Evolutionary conservation across 2,329 filamentous ascomycete species (phyloP).

Genomic region (Paramyrothecium sp.): DNA sequence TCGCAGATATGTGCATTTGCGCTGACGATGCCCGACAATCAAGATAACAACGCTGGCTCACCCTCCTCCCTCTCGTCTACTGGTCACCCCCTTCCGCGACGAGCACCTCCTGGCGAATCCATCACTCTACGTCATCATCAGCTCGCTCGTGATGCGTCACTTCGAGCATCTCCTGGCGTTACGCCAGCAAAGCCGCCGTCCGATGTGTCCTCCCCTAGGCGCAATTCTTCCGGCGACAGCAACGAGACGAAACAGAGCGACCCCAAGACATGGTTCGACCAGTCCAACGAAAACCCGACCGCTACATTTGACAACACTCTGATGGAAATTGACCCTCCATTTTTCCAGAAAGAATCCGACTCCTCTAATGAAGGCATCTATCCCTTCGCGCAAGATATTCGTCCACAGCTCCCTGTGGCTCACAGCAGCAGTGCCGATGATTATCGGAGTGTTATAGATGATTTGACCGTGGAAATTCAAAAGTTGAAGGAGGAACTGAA

Average conservation of each 20-base stretch:
- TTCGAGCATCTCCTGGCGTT: slow-evolving; percentile 23
- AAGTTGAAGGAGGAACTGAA: slow-evolving; percentile 71
- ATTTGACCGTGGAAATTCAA: slow-evolving; percentile 82
- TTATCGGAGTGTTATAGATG: slow-evolving; percentile 81
- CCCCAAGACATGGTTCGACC: slow-evolving; percentile 53
- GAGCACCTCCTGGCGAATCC: slow-evolving; percentile 43
- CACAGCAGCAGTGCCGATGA: slow-evolving; percentile 68
- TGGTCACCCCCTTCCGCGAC: slow-evolving; percentile 42
- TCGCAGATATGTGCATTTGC: background rate
- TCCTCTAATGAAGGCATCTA: slow-evolving; percentile 47
- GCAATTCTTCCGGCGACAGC: slow-evolving; percentile 49
- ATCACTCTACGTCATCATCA: slow-evolving; percentile 47
- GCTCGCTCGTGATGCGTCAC: slow-evolving; percentile 40
- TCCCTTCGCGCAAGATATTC: slow-evolving; percentile 18
- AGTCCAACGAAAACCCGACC: slow-evolving; percentile 48
- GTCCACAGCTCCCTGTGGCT: slow-evolving; percentile 28
- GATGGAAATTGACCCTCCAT: slow-evolving; percentile 58
- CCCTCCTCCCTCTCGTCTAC: slow-evolving; percentile 22
- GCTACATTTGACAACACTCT: slow-evolving; percentile 36
- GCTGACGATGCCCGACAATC: slow-evolving; percentile 27
- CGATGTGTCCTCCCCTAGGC: slow-evolving; percentile 19
- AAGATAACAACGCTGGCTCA: slow-evolving; percentile 12
- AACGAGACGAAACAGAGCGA: slow-evolving; percentile 48
- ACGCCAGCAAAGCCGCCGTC: slow-evolving; percentile 13
- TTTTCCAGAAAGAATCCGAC: slow-evolving; percentile 52